Conservation (phyloP, 345 rosid genomes). For the Aethionema arabicum region DNA sequence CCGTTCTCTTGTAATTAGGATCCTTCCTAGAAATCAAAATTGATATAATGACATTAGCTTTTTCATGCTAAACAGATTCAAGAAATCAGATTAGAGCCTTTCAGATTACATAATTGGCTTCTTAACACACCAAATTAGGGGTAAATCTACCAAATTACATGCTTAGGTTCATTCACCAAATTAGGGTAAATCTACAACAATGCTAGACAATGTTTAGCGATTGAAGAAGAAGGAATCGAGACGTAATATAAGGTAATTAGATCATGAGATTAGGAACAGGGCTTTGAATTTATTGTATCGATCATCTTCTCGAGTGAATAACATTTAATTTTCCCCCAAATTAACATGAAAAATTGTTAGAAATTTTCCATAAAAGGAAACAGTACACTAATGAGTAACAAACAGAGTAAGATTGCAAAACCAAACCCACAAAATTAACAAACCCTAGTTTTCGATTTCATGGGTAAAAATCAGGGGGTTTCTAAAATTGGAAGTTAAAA, state of each 20-base stretch:
- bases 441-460: too few species aligned
- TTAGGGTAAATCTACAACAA: neutral
- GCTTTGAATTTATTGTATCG: neutral
- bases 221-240: neutral
- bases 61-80: neutral
- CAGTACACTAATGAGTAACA: too few species aligned
- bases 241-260: neutral
- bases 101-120: conserved; percentile 15
- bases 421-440: too few species aligned
- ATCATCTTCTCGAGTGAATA: neutral
- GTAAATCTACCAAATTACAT: conserved; percentile 11
- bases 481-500: neutral
- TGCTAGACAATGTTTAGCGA: neutral
- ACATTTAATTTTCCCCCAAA: neutral
- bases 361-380: too few species aligned
- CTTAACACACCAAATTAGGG: neutral
- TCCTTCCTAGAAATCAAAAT: conserved; percentile 64
- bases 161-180: conserved; percentile 8
- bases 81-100: neutral
- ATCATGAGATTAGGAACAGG: neutral
- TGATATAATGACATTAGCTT: neutral
- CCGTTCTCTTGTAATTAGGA: conserved; percentile 85
- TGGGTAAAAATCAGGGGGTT: too few species aligned
- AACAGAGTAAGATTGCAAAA: too few species aligned
- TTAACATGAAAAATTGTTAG: too few species aligned